These are phyloP conservation scores for Apiospora rasikravindrae DNA, from an alignment of 2,329 filamentous ascomycete genomes.

Conservation along the genomic window DNA sequence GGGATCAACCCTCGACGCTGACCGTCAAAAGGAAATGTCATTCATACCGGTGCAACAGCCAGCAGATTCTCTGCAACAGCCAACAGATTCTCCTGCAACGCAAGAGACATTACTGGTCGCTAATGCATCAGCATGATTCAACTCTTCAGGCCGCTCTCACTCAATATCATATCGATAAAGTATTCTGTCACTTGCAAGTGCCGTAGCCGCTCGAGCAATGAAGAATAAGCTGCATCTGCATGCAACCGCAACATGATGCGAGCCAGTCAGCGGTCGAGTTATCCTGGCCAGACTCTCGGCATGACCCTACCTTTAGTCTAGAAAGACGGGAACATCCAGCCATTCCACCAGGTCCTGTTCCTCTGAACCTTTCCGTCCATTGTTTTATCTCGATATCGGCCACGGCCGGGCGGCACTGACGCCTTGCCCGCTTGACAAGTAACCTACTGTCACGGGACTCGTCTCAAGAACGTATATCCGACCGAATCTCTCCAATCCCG, in stretches of 20 bases:
- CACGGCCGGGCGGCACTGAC: not conserved
- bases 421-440: not conserved
- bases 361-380: not conserved
- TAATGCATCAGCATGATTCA: slow-evolving; percentile 6
- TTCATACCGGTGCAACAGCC: not conserved
- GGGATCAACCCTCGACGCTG: slow-evolving; percentile 4
- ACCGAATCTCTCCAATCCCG: not conserved
- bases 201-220: not conserved
- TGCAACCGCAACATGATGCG: not conserved
- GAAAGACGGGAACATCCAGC: slow-evolving; percentile 4
- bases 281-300: not conserved
- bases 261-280: not conserved
- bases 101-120: not conserved
- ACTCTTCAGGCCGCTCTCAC: not conserved
- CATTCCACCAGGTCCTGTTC: not conserved
- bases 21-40: slow-evolving; percentile 8
- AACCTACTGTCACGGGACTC: not conserved
- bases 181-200: not conserved
- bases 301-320: not conserved
- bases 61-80: not conserved
- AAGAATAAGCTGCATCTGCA: not conserved
- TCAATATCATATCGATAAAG: not conserved
- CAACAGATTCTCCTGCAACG: not conserved
- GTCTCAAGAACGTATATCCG: not conserved
- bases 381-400: not conserved